A percentile compares a stretch with the other conserved stretches of the same genome.
Conservation (phyloP, 768 basidiomycete species). For the Cystofilobasidium macerans region DNA sequence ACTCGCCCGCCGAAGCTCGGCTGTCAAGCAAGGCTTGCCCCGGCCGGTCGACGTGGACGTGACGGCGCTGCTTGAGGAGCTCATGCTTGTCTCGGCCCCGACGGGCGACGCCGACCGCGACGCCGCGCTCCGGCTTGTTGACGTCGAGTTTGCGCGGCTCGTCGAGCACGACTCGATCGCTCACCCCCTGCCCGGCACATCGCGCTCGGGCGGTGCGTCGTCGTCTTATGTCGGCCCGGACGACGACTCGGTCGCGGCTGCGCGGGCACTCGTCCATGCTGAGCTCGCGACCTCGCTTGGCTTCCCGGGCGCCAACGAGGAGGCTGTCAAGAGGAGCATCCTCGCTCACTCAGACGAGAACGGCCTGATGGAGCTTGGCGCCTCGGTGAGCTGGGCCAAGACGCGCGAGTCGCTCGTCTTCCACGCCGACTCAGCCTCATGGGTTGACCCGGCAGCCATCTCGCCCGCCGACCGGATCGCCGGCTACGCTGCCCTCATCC, state of each 20-base stretch:
- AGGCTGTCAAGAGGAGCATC: conserved; percentile 68
- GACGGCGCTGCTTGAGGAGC: conserved; percentile 49
- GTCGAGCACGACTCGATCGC: conserved; percentile 78
- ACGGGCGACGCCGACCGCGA: conserved; percentile 38
- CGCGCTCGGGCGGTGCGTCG: conserved; percentile 51
- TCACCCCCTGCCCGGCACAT: conserved; percentile 79
- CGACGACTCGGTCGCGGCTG: conserved; percentile 60
- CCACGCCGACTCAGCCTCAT: conserved; percentile 48
- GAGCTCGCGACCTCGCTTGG: conserved; percentile 74
- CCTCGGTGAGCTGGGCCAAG: conserved; percentile 57
- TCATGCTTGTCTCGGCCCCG: conserved; percentile 39
- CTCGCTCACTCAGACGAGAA: conserved; percentile 52
- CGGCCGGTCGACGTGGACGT: conserved; percentile 75
- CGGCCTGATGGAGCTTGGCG: conserved; percentile 26
- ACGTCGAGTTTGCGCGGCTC: conserved; percentile 64
- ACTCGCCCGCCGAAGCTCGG: conserved; percentile 69
- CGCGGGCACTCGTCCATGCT: conserved; percentile 58
- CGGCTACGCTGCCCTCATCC: conserved; percentile 55
- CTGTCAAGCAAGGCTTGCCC: conserved; percentile 71
- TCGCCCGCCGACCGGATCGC: conserved; percentile 44
- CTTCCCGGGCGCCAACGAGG: conserved; percentile 68
- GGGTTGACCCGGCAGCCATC: conserved; percentile 52
- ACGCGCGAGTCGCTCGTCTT: conserved; percentile 55
- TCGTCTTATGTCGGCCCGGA: conserved; percentile 49
- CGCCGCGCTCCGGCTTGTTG: conserved; percentile 54